phyloP scores from a whole-genome alignment of 73 alveolate genomes.

The Paramecium primaurelia region DNA sequence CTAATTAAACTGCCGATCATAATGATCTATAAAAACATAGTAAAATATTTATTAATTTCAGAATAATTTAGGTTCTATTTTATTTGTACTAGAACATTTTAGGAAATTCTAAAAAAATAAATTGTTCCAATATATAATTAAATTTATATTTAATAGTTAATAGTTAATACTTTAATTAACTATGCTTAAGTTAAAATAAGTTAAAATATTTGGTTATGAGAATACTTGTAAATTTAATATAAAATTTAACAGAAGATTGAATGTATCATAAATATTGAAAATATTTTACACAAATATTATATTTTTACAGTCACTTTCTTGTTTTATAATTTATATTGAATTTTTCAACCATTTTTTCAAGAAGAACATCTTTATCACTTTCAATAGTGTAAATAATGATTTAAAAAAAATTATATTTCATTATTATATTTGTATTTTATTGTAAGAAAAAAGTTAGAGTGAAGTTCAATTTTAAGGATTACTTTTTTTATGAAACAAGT shows the following conservation, averaged over 20 bases:
- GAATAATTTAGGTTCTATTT: neutral
- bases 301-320: neutral
- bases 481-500: neutral
- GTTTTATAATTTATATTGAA: neutral
- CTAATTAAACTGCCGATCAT: too few species aligned
- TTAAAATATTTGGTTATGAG: neutral
- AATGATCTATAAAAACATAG: neutral
- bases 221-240: neutral
- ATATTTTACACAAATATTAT: neutral
- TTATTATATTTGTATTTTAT: too few species aligned
- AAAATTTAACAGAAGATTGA: too few species aligned
- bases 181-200: neutral
- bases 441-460: neutral
- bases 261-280: too few species aligned
- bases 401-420: too few species aligned
- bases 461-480: neutral
- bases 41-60: neutral
- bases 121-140: neutral
- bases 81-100: neutral
- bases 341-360: neutral
- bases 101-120: neutral
- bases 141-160: neutral
- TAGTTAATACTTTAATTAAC: neutral
- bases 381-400: too few species aligned
- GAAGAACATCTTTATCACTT: too few species aligned